Conservation (phyloP, 2,329 filamentous ascomycete genomes). For the Lasiodiplodia sp. region DNA sequence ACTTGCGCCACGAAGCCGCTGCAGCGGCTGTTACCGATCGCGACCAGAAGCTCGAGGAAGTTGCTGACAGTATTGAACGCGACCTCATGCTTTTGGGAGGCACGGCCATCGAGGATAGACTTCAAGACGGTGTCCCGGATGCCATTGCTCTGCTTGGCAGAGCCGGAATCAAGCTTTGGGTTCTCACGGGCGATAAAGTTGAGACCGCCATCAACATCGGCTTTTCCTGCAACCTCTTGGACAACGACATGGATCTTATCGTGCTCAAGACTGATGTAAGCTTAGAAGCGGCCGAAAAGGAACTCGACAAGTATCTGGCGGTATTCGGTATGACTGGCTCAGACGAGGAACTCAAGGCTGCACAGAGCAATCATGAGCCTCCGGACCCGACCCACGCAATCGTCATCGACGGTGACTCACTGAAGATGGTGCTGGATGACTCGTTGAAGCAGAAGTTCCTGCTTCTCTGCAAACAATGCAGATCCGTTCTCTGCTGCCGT, state of each 20-base stretch:
- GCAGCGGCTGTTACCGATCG: slow-evolving; percentile 83
- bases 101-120: slow-evolving; percentile 94
- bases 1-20: slow-evolving; percentile 84
- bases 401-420: slow-evolving; percentile 92
- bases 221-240: slow-evolving; percentile 96
- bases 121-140: slow-evolving; percentile 96
- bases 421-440: slow-evolving; percentile 86
- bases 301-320: slow-evolving; percentile 76
- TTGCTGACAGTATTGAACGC: slow-evolving; percentile 89
- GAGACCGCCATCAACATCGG: slow-evolving; percentile 99
- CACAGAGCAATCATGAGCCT: slow-evolving; percentile 83
- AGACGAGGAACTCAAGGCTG: slow-evolving; percentile 81
- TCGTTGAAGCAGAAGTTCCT: slow-evolving; percentile 89
- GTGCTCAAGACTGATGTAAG: slow-evolving; percentile 82
- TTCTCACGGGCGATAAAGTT: slow-evolving; percentile 96
- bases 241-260: slow-evolving; percentile 97
- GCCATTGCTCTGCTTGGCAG: slow-evolving; percentile 89
- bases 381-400: slow-evolving; percentile 89
- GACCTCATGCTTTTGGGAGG: slow-evolving; percentile 88
- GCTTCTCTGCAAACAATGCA: slow-evolving; percentile 95
- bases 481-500: slow-evolving; percentile 94
- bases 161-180: slow-evolving; percentile 98
- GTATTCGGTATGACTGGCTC: slow-evolving; percentile 82
- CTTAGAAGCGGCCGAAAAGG: slow-evolving; percentile 67
- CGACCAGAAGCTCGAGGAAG: slow-evolving; percentile 90